Evolutionary conservation across 2,329 filamentous ascomycete species (phyloP).

Genomic region (Diaporthe nobilis): DNA sequence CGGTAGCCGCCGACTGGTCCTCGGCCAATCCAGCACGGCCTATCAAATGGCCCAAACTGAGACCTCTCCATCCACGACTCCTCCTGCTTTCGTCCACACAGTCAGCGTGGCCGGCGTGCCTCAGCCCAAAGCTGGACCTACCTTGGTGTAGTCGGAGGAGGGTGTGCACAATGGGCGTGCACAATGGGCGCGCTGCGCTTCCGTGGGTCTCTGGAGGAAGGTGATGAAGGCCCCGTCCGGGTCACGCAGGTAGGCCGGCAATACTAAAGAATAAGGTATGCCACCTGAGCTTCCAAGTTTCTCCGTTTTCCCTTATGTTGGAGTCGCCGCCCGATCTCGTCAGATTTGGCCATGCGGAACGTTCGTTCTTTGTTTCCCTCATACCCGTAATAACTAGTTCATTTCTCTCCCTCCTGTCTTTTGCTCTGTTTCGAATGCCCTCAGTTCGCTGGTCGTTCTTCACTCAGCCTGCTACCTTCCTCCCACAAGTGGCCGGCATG

Average conservation of each 20-base stretch:
- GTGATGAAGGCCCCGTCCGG: slow-evolving; percentile 35
- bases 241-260: slow-evolving; percentile 40
- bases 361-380: slow-evolving; percentile 34
- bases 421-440: slow-evolving; percentile 36
- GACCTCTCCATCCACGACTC: slow-evolving; percentile 52
- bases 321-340: slow-evolving; percentile 34
- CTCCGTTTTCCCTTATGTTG: slow-evolving; percentile 34
- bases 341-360: slow-evolving; percentile 38
- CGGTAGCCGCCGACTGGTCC: slow-evolving; percentile 65
- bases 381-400: slow-evolving; percentile 37
- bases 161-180: slow-evolving; percentile 36
- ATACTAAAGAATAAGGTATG: slow-evolving; percentile 43
- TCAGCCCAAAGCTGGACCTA: slow-evolving; percentile 38
- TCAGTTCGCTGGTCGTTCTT: slow-evolving; percentile 48
- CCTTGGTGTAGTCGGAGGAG: slow-evolving; percentile 35
- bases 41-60: slow-evolving; percentile 57
- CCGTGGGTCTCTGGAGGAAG: slow-evolving; percentile 35
- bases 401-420: slow-evolving; percentile 27
- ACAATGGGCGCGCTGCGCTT: slow-evolving; percentile 18
- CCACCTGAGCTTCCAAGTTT: slow-evolving; percentile 32
- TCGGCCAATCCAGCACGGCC: slow-evolving; percentile 54
- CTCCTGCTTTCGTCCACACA: slow-evolving; percentile 46
- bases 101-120: slow-evolving; percentile 40
- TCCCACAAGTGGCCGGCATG: slow-evolving; percentile 42
- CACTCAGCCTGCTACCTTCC: slow-evolving; percentile 39